These are phyloP conservation scores for Daldinia sp. DNA, from an alignment of 2,329 filamentous ascomycete species.

Conservation along the genomic window DNA sequence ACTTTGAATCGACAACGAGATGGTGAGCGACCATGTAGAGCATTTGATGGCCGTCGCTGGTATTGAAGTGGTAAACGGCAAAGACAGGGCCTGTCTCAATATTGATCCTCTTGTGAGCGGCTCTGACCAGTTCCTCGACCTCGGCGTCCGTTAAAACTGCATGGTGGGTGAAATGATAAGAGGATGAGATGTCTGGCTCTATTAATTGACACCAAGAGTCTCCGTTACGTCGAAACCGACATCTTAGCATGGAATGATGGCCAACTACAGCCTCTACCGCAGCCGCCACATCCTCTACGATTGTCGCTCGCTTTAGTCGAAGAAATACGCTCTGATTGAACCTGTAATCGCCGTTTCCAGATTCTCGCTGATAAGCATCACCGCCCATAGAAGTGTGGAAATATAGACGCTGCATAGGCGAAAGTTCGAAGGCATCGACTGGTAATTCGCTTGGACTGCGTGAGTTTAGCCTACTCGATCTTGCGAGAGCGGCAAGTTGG, in stretches of 20 bases:
- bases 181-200: slow-evolving; percentile 55
- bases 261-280: slow-evolving; percentile 63
- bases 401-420: slow-evolving; percentile 67
- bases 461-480: slow-evolving; percentile 49
- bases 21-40: slow-evolving; percentile 65
- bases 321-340: slow-evolving; percentile 66
- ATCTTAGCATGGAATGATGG: slow-evolving; percentile 65
- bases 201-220: slow-evolving; percentile 63
- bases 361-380: slow-evolving; percentile 49
- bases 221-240: slow-evolving; percentile 56
- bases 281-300: slow-evolving; percentile 59
- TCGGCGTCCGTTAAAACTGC: slow-evolving; percentile 57
- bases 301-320: slow-evolving; percentile 57
- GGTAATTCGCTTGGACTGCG: slow-evolving; percentile 52
- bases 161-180: slow-evolving; percentile 61
- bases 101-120: slow-evolving; percentile 60
- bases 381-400: slow-evolving; percentile 62
- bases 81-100: slow-evolving; percentile 65
- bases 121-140: slow-evolving; percentile 56
- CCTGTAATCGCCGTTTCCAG: slow-evolving; percentile 55
- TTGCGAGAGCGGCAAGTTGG: slow-evolving; percentile 55
- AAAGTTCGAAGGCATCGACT: slow-evolving; percentile 59
- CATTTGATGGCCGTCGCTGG: slow-evolving; percentile 59
- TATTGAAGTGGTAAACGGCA: slow-evolving; percentile 62
- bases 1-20: slow-evolving; percentile 63